These are phyloP conservation scores for Cladosporium austrohemisphaericum DNA, from an alignment of 2,329 filamentous ascomycete genomes.

Conservation along the genomic window DNA sequence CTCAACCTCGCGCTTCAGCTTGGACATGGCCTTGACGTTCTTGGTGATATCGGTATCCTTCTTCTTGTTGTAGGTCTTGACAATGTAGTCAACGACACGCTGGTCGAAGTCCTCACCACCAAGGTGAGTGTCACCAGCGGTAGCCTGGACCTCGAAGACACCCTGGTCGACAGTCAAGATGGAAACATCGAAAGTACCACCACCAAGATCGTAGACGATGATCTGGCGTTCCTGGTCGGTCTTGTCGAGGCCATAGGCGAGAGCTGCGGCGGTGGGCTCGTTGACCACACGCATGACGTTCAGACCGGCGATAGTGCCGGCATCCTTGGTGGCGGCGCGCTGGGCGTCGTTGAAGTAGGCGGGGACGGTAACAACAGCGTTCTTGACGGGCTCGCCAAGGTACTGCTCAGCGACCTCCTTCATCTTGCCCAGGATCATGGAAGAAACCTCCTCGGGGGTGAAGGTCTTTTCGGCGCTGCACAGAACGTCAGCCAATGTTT, in stretches of 20 bases:
- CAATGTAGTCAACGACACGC: conserved; percentile 92
- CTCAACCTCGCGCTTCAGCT: conserved; percentile 98
- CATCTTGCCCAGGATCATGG: conserved; percentile 82
- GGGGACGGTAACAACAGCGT: conserved; percentile 93
- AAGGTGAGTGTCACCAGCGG: conserved; percentile 96
- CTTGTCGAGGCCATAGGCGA: conserved; percentile 96
- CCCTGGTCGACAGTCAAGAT: conserved; percentile 95
- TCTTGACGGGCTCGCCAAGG: conserved; percentile 85
- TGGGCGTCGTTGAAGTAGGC: conserved; percentile 99
- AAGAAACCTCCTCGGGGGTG: conserved; percentile 75
- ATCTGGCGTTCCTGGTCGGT: conserved; percentile 80
- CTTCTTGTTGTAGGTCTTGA: conserved; percentile 99
- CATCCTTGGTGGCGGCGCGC: conserved; percentile 97
- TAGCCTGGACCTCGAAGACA: conserved; percentile 98
- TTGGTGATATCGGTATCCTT: conserved; percentile 87
- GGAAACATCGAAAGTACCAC: conserved; percentile 98
- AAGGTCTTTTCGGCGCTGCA: conserved; percentile 59
- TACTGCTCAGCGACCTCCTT: conserved; percentile 97
- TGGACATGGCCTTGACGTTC: conserved; percentile 97
- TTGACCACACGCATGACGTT: conserved; percentile 98
- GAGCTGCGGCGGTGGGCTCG: conserved; percentile 92
- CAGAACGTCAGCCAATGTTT: conserved; percentile 15
- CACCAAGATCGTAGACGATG: conserved; percentile 95
- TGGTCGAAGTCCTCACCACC: conserved; percentile 99
- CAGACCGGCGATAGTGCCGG: conserved; percentile 90